A percentile compares a stretch with the other conserved stretches of the same genome.
Evolutionary conservation across 2,329 filamentous ascomycete species (phyloP).

Genomic region (Aspergillus japonicus): DNA sequence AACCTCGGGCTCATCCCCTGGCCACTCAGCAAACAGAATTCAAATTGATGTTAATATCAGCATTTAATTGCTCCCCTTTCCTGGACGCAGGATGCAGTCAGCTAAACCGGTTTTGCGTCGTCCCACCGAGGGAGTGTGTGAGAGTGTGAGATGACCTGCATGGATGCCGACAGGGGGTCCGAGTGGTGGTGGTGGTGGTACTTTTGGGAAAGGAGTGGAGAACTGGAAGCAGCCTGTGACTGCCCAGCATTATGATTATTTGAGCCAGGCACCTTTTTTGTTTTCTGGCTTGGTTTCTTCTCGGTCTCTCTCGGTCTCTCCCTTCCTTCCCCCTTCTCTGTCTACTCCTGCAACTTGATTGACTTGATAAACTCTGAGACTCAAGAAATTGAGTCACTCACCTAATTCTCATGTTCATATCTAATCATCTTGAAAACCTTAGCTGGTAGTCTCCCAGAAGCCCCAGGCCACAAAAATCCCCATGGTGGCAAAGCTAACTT

Average conservation of each 20-base stretch:
- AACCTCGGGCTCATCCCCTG: too few species aligned
- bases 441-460: background rate
- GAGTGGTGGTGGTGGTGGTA: background rate
- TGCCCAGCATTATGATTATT: background rate
- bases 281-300: background rate
- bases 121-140: background rate
- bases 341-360: too few species aligned
- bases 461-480: background rate
- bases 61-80: background rate
- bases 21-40: background rate
- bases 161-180: background rate
- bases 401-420: too few species aligned
- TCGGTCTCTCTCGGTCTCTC: background rate
- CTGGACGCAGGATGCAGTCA: background rate
- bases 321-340: too few species aligned
- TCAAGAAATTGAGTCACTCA: too few species aligned
- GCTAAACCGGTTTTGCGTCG: background rate
- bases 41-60: background rate
- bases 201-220: background rate
- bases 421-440: too few species aligned
- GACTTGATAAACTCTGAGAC: too few species aligned
- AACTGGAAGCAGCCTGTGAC: too few species aligned
- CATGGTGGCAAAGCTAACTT: background rate
- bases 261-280: background rate
- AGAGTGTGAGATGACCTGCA: constrained; percentile 14